phyloP scores from a whole-genome alignment of 768 basidiomycete genomes.

The Gloeopeniophorella convolvens region DNA sequence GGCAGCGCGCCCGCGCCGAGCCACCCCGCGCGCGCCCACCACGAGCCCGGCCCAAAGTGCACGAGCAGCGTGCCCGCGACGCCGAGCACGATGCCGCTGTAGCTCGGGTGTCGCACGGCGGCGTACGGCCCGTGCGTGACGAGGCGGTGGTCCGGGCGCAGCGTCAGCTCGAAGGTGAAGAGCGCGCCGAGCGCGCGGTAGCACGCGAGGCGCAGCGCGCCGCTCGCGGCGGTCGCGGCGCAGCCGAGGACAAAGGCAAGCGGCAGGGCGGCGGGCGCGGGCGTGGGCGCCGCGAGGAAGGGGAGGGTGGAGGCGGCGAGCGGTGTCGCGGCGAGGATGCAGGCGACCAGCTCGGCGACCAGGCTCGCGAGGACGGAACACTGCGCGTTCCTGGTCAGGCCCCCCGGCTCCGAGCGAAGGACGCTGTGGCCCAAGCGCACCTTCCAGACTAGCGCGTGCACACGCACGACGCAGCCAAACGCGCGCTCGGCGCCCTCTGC shows the following conservation, averaged over 20 bases:
- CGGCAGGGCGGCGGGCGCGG: not conserved
- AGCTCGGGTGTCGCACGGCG: slow-evolving; percentile 24
- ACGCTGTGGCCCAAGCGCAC: too few relatives aligned
- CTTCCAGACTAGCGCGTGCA: slow-evolving; percentile 20
- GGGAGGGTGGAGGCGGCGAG: not conserved
- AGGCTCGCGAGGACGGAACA: slow-evolving; percentile 13
- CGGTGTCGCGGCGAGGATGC: not conserved
- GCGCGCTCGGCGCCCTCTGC: slow-evolving; percentile 13
- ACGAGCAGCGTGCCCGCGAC: slow-evolving; percentile 16
- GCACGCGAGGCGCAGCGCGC: slow-evolving; percentile 11
- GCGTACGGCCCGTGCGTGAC: slow-evolving; percentile 22
- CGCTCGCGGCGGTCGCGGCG: slow-evolving; percentile 5
- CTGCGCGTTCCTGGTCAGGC: too few relatives aligned
- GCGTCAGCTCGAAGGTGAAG: slow-evolving; percentile 20
- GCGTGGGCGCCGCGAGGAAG: not conserved
- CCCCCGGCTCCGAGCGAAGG: too few relatives aligned
- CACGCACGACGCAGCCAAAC: slow-evolving; percentile 14
- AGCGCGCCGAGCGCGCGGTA: slow-evolving; percentile 18
- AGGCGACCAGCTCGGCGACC: slow-evolving; percentile 1
- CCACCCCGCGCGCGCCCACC: slow-evolving; percentile 14
- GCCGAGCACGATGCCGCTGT: slow-evolving; percentile 19
- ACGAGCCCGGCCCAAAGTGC: slow-evolving; percentile 19
- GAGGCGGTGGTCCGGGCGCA: slow-evolving; percentile 21
- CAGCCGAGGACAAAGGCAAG: slow-evolving; percentile 9
- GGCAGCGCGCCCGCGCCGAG: not conserved